phyloP scores from a whole-genome alignment of 352 stramenopile species.

The Phytophthora megakarya region DNA sequence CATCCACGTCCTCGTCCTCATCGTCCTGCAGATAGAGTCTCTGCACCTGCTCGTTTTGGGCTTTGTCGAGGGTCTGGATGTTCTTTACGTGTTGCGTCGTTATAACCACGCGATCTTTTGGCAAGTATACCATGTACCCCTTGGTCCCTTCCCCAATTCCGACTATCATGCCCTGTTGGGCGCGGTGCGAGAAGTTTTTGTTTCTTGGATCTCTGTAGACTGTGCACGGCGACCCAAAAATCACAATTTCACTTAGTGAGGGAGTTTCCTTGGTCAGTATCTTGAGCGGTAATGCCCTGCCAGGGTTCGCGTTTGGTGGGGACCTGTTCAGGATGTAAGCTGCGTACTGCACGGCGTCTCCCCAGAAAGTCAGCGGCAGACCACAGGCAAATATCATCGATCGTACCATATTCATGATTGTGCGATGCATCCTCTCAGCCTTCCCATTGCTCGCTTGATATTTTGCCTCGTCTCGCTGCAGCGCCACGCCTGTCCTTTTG shows the following conservation, averaged over 20 bases:
- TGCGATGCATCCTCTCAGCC: constrained; percentile 1
- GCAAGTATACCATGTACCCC: constrained; percentile 16
- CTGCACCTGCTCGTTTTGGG: constrained; percentile 8
- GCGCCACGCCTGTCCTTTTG: too few relatives aligned
- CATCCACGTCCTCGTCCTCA: background rate
- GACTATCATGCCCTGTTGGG: constrained; percentile 6
- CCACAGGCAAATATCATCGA: constrained; percentile 36
- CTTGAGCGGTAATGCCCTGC: constrained; percentile 7
- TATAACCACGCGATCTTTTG: background rate
- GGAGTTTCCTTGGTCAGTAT: constrained; percentile 12
- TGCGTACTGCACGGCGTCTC: constrained; percentile 31
- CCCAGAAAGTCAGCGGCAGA: constrained; percentile 34
- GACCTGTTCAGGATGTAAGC: constrained; percentile 36
- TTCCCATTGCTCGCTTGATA: too few relatives aligned
- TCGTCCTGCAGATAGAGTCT: background rate
- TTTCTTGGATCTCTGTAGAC: constrained; percentile 14
- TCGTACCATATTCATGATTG: too few relatives aligned
- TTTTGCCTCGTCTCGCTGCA: too few relatives aligned
- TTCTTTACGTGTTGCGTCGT: constrained; percentile 7
- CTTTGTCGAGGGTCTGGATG: background rate
- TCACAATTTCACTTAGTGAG: constrained; percentile 1
- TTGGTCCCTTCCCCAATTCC: constrained; percentile 21
- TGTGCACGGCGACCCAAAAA: constrained; percentile 6
- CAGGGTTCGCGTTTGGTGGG: constrained; percentile 18
- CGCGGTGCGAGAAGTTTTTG: constrained; percentile 1